Evolutionary conservation across 202 grass and related monocot genomes (phyloP), one percentile per base, ranked within the genome.

Genomic region (Schoenoplectus tabernaemontani): DNA sequence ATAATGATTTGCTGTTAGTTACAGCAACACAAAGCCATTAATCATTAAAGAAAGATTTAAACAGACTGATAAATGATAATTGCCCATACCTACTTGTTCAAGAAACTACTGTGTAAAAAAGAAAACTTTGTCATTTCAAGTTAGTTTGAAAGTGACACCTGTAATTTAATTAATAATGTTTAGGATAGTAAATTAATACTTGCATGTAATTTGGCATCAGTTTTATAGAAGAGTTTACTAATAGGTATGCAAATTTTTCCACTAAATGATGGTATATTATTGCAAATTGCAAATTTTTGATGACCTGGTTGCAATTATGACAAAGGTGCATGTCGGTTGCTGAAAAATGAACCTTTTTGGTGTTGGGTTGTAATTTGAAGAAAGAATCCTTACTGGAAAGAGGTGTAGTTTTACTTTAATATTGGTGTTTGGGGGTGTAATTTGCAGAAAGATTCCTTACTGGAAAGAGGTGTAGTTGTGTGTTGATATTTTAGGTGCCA

Each of bases 261-360:
- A 69, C 39, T 44, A 66, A 66, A 43, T 46, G 6, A 66, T 59
- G 57, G 57, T 59, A 6, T n/a, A n/a, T n/a, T 24, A 26, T 24
- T 58, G 57, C 57, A 26, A 59, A 26, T 59, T 26, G 57, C 9
- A 64, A 62, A 30, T 48, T n/a, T 56, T 5, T 34, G 59, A 33
- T 34, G 9, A 16, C 1, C 28, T 16, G 24, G 64, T 41, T 22
- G 17, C 17, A 43, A 70, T 20, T 67, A 42, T 42, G 16, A 8
- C 1, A 93, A 89, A 89, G 80, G 84, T 91, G 83, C 9, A 61
- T 64, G 48, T 11, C 37, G 12, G 44, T 59, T 78, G 5, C 63
- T 7, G 7, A 66, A 66, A 37, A 22, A 15, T n/a, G 8, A 5
- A 3, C n/a, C 0, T 34, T 76, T 76, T 41, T 60, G 2, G 1